A percentile compares a stretch with the other conserved stretches of the same genome.
These are phyloP conservation scores for Colletotrichum tropicicola DNA, from an alignment of 2,329 filamentous ascomycete species.

Conservation along the genomic window DNA sequence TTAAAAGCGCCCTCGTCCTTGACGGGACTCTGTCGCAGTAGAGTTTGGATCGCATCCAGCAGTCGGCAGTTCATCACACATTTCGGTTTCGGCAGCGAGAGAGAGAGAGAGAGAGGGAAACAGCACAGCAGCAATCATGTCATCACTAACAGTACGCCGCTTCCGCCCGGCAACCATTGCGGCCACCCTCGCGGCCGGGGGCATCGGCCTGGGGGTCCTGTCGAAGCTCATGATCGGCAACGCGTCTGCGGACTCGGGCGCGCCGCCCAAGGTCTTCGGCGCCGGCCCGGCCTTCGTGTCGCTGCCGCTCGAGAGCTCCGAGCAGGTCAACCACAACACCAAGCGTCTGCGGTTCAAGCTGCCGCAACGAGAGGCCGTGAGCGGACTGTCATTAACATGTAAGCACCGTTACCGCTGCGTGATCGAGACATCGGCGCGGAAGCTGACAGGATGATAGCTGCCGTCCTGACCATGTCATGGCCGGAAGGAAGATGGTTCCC, in stretches of 20 bases:
- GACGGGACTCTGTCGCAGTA: background rate
- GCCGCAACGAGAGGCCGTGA: constrained; percentile 83
- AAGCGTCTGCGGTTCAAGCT: constrained; percentile 92
- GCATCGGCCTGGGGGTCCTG: constrained; percentile 23
- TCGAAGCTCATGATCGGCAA: constrained; percentile 34
- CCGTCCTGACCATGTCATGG: constrained; percentile 48
- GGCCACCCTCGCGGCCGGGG: constrained; percentile 31
- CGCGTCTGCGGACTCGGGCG: constrained; percentile 22
- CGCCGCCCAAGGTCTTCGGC: constrained; percentile 39
- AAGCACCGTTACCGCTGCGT: constrained; percentile 84
- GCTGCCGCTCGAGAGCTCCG: constrained; percentile 80
- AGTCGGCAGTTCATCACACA: background rate
- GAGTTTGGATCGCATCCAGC: background rate
- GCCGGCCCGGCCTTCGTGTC: constrained; percentile 69
- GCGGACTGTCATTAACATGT: constrained; percentile 84
- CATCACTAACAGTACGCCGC: constrained; percentile 12
- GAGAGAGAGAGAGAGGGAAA: background rate
- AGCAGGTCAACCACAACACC: constrained; percentile 91
- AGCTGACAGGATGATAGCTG: constrained; percentile 54
- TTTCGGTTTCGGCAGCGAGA: background rate
- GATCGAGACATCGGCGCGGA: constrained; percentile 79
- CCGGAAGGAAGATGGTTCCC: constrained; percentile 67
- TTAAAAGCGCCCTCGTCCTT: background rate
- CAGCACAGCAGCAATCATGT: background rate
- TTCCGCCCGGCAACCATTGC: constrained; percentile 35